Base-by-base conservation (phyloP, 2,329 filamentous ascomycete species). In the Stromatinia cepivora region DNA sequence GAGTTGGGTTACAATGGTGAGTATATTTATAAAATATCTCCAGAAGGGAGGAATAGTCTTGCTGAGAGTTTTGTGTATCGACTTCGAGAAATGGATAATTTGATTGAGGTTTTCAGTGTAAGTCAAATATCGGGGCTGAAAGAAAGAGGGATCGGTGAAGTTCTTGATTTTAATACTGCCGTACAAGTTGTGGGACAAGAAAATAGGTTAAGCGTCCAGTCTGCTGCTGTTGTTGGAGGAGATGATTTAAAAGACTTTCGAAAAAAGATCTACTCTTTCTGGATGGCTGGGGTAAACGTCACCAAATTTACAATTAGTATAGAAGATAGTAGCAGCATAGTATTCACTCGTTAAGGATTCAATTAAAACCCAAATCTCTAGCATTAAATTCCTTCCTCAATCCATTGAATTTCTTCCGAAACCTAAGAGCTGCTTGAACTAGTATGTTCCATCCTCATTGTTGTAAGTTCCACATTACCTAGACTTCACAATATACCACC, bases 11-110 rank as follows among this genome's bases (percentile, higher is more conserved):
- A 28, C 13, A 46, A 52, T 36, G 11, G 48, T 39, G 61, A 64
- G 46, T 64, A 64, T 42, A 22, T 64, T 25, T 50, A 25, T 20
- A 39, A 53, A 28, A 15, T 39, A 36, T 34, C 28, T 9, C 5
- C 48, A 53, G 31, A 52, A 17, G 10, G 3, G 13, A 20, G 11
- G 31, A 10, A 22, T 9, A 1, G 1, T 15, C 28, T n/a, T 28
- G 22, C 39, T 20, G n/a, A 59, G n/a, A 65, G 25, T 7, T 22
- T 53, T 15, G 62, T 65, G 7, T 65, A 65, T 39, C 62, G 62
- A 42, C 15, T 65, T 2, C 5, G 62, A 15, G 42, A 65, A 46
- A 65, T 36, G 13, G 22, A 10, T 22, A 57, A 39, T 4, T 13
- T 11, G 11, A 57, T 57, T 57, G 31, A 36, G 20, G 28, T 57